Evolutionary conservation across 208 protist species (phyloP).

Genomic region (Wallacemonas collosoma): DNA sequence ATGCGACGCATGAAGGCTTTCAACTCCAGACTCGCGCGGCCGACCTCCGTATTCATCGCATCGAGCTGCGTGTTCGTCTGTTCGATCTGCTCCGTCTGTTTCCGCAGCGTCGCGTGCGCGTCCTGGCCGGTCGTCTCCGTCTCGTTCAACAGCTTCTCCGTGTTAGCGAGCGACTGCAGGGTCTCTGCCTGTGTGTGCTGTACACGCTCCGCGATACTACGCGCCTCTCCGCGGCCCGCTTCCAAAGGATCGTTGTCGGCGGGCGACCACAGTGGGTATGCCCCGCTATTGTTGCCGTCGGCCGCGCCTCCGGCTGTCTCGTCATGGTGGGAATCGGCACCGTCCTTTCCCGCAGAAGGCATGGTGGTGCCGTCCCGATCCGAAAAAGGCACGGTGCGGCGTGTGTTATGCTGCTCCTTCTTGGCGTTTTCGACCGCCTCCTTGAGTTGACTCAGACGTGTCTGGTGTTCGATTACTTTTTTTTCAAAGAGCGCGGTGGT

Average conservation of each 20-base stretch:
- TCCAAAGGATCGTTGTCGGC: slow-evolving; percentile 18
- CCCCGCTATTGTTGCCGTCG: neutral
- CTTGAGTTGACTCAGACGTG: slow-evolving; percentile 27
- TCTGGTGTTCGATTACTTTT: slow-evolving; percentile 27
- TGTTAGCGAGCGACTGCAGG: slow-evolving; percentile 53
- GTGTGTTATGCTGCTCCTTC: slow-evolving; percentile 8
- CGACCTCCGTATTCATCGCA: slow-evolving; percentile 49
- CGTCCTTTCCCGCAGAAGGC: neutral
- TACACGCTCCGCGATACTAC: slow-evolving; percentile 37
- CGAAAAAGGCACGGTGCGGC: neutral
- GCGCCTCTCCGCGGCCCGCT: slow-evolving; percentile 37
- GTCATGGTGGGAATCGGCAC: slow-evolving; percentile 16
- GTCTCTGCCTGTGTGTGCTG: slow-evolving; percentile 58
- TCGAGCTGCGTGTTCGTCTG: slow-evolving; percentile 59
- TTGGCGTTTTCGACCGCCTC: slow-evolving; percentile 21
- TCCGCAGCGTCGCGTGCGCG: slow-evolving; percentile 56
- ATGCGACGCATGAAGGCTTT: slow-evolving; percentile 81
- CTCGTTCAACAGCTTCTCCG: slow-evolving; percentile 68
- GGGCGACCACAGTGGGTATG: slow-evolving; percentile 17
- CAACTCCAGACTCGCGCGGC: slow-evolving; percentile 39
- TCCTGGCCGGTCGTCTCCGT: slow-evolving; percentile 69
- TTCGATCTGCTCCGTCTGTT: slow-evolving; percentile 80
- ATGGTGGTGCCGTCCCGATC: neutral
- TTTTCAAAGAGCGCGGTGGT: slow-evolving; percentile 30
- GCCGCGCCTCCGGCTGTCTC: slow-evolving; percentile 8